Base-by-base conservation (phyloP, 2,329 filamentous ascomycete genomes). In the Trichoderma sp. region DNA sequence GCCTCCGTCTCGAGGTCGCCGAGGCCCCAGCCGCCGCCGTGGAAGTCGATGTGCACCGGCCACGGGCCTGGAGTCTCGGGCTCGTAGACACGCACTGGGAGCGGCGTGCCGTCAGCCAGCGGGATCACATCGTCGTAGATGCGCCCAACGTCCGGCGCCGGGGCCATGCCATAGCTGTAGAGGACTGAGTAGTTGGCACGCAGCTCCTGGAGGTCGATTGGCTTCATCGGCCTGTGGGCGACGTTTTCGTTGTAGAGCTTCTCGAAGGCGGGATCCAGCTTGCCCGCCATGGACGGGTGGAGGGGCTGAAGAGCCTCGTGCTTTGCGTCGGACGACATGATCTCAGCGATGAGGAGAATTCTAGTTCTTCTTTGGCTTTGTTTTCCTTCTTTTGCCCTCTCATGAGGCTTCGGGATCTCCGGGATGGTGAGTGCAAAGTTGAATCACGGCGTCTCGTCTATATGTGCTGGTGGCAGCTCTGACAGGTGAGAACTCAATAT, bases 11-110 rank as follows among this genome's bases (percentile, higher is more conserved):
- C 81, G 14, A 86, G 76, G 70, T 84, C 84, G 1, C 84, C 84
- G 1, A 86, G 78, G 0, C 82, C 83, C 80, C 84, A 86, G 33
- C 81, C 81, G 27, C 84, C 84, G 21, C 84, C 84, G 70, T 86
- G 83, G 68, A 79, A 85, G 73, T 85, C 81, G 59, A 85, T 73
- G 60, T 85, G 82, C 4, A 84, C 83, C 0, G 83, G 83, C 75
- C 83, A 83, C 0, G 79, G 78, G 0, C 82, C 82, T 0, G 78
- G 70, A 1, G 74, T 69, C 0, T 77, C 77, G 0, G 83, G 83
- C 63, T 82, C 79, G 73, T 85, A 85, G 24, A 85, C 80, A 7
- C 83, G 78, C 2, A 84, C 77, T 3, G 77, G 73, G 62, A 76
- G 69, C 70, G 74, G 76, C 27, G 67, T 74, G 49, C 73, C 78